These are phyloP conservation scores for Phytopythium mirpurense DNA, from an alignment of 352 stramenopile genomes.

Conservation along the genomic window DNA sequence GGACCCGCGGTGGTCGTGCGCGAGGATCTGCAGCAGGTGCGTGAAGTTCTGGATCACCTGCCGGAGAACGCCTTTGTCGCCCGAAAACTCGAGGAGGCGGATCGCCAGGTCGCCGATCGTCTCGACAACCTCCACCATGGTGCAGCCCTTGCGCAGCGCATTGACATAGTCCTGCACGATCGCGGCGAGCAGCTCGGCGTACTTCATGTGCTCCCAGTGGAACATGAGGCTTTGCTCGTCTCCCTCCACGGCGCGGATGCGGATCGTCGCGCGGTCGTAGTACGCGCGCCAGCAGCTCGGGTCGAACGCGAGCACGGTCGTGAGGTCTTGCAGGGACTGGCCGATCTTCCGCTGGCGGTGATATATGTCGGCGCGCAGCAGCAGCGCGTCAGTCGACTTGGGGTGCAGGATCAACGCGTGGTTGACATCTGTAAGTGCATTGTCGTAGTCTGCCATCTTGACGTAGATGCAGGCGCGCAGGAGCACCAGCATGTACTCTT, in stretches of 20 bases:
- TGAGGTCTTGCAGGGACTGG: conserved; percentile 58
- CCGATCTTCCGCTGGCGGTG: conserved; percentile 37
- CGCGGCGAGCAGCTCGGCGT: conserved; percentile 47
- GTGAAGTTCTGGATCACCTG: conserved; percentile 63
- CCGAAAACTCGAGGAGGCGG: conserved; percentile 58
- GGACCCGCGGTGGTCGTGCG: conserved; percentile 26
- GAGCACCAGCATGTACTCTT: conserved; percentile 54
- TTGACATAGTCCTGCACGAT: conserved; percentile 79
- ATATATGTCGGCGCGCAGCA: conserved; percentile 65
- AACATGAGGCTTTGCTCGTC: conserved; percentile 55
- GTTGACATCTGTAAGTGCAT: conserved; percentile 52
- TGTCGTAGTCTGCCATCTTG: conserved; percentile 49
- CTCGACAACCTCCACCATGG: conserved; percentile 68
- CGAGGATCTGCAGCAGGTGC: conserved; percentile 48
- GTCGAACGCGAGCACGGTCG: conserved; percentile 47
- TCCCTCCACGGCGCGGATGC: conserved; percentile 58
- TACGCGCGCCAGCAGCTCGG: conserved; percentile 74
- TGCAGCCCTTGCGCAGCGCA: conserved; percentile 62
- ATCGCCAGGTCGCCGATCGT: conserved; percentile 67
- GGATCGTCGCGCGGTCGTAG: conserved; percentile 69
- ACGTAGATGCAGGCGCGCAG: conserved; percentile 50
- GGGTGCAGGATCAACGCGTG: conserved; percentile 52
- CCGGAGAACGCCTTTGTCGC: conserved; percentile 45
- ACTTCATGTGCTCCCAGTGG: conserved; percentile 65
- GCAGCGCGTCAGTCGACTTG: conserved; percentile 56